These are phyloP conservation scores for Neurospora intermedia DNA, from an alignment of 495 filamentous ascomycete species.

Conservation along the genomic window DNA sequence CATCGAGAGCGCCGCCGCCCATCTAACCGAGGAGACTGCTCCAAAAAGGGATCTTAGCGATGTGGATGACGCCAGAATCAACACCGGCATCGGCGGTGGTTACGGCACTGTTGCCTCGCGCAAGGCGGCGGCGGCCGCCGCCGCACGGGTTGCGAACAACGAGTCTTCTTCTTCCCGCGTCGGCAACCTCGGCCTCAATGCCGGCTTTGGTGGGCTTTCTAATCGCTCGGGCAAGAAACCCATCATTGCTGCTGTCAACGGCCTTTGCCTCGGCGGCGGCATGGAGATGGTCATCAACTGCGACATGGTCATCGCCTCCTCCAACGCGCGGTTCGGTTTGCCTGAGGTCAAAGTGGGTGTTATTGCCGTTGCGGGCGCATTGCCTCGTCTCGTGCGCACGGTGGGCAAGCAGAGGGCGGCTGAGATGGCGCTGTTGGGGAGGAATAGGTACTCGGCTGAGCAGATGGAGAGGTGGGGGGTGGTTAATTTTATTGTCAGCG, in stretches of 20 bases:
- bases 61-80: neutral
- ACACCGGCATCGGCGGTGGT: neutral
- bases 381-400: slow-evolving; percentile 61
- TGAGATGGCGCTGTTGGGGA: slow-evolving; percentile 64
- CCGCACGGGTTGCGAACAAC: neutral
- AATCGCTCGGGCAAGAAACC: slow-evolving; percentile 51
- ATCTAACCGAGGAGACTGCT: neutral
- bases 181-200: slow-evolving; percentile 8
- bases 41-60: neutral
- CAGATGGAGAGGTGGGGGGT: slow-evolving; percentile 64
- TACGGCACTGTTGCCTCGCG: neutral
- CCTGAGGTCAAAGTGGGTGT: slow-evolving; percentile 67
- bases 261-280: slow-evolving; percentile 63
- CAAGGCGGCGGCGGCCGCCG: neutral
- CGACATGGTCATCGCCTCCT: slow-evolving; percentile 59
- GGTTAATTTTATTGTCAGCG: slow-evolving; percentile 57
- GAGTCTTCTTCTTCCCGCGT: slow-evolving; percentile 12
- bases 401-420: slow-evolving; percentile 59
- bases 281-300: slow-evolving; percentile 65
- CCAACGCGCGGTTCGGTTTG: slow-evolving; percentile 51
- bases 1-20: neutral
- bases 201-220: slow-evolving; percentile 40
- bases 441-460: slow-evolving; percentile 42
- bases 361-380: slow-evolving; percentile 59
- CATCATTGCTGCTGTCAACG: slow-evolving; percentile 71